Evolutionary conservation across 495 filamentous ascomycete genomes (phyloP), one percentile per base, ranked within the genome.

Genomic region (Xylaria acuta): DNA sequence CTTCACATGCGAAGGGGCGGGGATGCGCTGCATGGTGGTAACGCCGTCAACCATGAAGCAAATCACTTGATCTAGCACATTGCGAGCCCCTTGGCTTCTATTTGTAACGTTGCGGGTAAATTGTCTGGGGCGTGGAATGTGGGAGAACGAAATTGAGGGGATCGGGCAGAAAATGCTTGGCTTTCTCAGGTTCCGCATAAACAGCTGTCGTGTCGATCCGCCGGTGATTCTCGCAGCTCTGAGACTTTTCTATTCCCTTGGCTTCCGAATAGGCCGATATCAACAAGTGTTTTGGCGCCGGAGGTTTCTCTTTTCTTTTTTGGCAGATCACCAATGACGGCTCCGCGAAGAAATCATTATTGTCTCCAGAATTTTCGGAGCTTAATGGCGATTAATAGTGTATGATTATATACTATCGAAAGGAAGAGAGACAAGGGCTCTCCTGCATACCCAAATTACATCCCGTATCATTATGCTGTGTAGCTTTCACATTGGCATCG

Each of bases 401-500:
- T 30, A 36, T 14, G 38, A 66, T 22, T 51, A 66, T 67, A 43
- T 45, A 67, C 47, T 54, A 67, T 67, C 36, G 65, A 32, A 59
- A 69, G 22, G 43, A 49, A 36, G 36, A 38, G 45, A 45, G 32
- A 62, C 32, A 16, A 51, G 34, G 58, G 68, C 43, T 47, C 43
- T 63, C 20, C 22, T 9, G 14, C 45, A 38, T 63, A 62, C 68
- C 68, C 45, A 38, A 60, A 72, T 69, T 76, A 72, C 67, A 53
- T 18, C 27, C 56, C 56, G 38, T 64, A 51, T 67, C 47, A 63
- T 56, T 53, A 69, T 72, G 47, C 51, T 72, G 30, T 64, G 51
- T 25, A 67, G 69, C 68, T 67, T 74, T 72, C 72, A 71, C 72
- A 73, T 73, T 70, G 71, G 66, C 8, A 25, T 73, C 51, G 76